Percentiles rank a stretch among this genome's conserved stretches.
phyloP scores from a whole-genome alignment of 1,139 yeast species.

The Blastobotrys raffinosifermentans region DNA sequence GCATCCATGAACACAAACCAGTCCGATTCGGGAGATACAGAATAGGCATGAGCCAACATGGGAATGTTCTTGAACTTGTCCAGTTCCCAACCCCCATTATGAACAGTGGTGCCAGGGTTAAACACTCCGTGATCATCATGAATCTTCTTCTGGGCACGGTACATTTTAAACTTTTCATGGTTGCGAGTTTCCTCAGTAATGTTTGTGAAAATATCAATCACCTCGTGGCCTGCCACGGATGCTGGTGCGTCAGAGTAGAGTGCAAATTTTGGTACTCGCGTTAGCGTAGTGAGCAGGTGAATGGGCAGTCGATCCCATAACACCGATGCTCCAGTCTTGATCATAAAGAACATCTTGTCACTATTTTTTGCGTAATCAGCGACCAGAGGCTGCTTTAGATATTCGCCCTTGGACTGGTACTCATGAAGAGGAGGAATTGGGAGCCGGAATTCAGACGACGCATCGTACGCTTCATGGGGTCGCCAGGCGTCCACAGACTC shows the following conservation, averaged over 20 bases:
- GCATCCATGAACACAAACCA: constrained; percentile 38
- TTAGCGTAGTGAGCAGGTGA: constrained; percentile 32
- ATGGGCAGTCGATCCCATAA: constrained; percentile 35
- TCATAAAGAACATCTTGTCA: constrained; percentile 29
- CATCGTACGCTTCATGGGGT: constrained; percentile 6
- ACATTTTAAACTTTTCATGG: constrained; percentile 23
- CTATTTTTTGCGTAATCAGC: constrained; percentile 24
- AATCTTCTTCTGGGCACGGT: constrained; percentile 25
- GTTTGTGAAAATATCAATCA: constrained; percentile 30
- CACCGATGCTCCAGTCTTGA: constrained; percentile 35
- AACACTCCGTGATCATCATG: constrained; percentile 23
- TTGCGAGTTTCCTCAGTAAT: constrained; percentile 23
- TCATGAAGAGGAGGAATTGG: not conserved
- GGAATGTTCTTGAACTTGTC: constrained; percentile 37
- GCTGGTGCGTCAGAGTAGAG: constrained; percentile 32
- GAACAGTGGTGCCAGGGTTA: constrained; percentile 18
- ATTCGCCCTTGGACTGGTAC: constrained; percentile 12
- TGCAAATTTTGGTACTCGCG: constrained; percentile 32
- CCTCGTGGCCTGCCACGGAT: constrained; percentile 31
- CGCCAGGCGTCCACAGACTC: constrained; percentile 14
- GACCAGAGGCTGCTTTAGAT: constrained; percentile 23
- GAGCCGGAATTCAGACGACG: not conserved
- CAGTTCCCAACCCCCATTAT: constrained; percentile 31
- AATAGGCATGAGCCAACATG: constrained; percentile 34
- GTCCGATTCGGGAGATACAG: constrained; percentile 24